Conservation (phyloP, 129 eudicot species). For the Tagetes erecta region DNA sequence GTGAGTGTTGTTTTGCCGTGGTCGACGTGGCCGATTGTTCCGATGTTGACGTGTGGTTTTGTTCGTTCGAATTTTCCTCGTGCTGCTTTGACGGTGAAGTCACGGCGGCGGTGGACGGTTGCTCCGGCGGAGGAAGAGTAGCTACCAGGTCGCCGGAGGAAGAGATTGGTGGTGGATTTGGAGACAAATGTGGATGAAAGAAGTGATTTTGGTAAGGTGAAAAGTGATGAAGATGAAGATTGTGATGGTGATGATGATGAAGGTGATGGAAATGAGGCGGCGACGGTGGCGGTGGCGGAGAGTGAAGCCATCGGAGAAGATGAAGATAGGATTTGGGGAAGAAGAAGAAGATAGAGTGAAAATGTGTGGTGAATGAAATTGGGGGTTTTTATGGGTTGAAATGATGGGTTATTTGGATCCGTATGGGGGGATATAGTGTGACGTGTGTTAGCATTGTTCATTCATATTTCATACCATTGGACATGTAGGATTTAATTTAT, state of each 20-base stretch:
- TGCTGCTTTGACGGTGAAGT: conserved; percentile 68
- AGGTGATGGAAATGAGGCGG: conserved; percentile 27
- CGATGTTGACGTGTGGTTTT: conserved; percentile 86
- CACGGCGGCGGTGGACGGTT: conserved; percentile 32
- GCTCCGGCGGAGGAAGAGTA: conserved; percentile 27
- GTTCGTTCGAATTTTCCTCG: conserved; percentile 81
- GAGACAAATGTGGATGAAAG: conserved; percentile 53
- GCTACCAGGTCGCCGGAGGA: conserved; percentile 19
- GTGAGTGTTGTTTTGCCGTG: conserved; percentile 92
- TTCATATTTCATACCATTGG: neutral
- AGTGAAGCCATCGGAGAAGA: conserved; percentile 31
- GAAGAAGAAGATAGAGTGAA: conserved; percentile 14
- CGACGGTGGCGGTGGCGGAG: conserved; percentile 44
- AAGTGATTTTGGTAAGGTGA: conserved; percentile 26
- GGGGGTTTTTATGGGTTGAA: conserved; percentile 26
- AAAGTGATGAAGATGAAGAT: neutral
- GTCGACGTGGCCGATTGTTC: conserved; percentile 94
- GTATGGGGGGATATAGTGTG: conserved; percentile 17
- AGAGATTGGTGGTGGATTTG: conserved; percentile 36
- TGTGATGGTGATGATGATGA: conserved; percentile 13
- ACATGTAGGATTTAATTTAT: neutral
- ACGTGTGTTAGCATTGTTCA: neutral
- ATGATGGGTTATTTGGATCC: conserved; percentile 12
- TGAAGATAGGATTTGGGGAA: conserved; percentile 3
- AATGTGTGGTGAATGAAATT: neutral